Base-by-base conservation (phyloP, 768 basidiomycete species). In the Suillus cothurnatus region DNA sequence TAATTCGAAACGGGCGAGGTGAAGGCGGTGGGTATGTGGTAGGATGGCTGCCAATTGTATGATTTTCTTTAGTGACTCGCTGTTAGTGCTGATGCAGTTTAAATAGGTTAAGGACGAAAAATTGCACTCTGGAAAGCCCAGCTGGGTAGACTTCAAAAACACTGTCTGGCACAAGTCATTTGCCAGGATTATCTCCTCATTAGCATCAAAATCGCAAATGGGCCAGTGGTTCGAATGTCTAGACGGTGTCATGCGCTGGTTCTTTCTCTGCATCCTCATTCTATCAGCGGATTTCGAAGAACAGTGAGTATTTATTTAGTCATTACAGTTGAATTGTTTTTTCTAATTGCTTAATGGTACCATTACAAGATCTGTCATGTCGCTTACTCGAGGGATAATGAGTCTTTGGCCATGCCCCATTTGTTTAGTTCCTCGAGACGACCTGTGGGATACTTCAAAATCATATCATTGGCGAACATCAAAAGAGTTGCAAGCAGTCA, bases 241-340 rank as follows among this genome's bases (percentile, higher is more conserved):
- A 17, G 79, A 80, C 65, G 67, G 63, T 1, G 65, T 77, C 14
- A 9, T 43, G 1, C 74, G 72, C 0, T 65, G 39, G 7, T 63
- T 83, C 0, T 82, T 71, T 59, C 80, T 80, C 14, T 32, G 63
- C 6, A 63, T 68, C 47, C 56, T 66, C 15, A 79, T 81, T 12
- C 63, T 81, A 3, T 78, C 76, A n/a, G 75, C 79, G 23, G 81
- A 83, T 58, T 84, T 81, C 64, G 77, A 82, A 66, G 81, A 84
- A 72, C 77, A 78, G 82, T 83, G 74, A 39, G 79, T 67, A 47
- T n/a, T 34, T 60, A 49, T 31, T 62, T 23, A 19, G 36, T 21
- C 15, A 15, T 49, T 49, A 41, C 49, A 21, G 14, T 34, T 23
- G 45, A 38, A 47, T 49, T 49, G 23, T 49, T 49, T 26, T 50